A percentile compares a stretch with the other conserved stretches of the same genome.
These are phyloP conservation scores for Mrakia gelida DNA, from an alignment of 768 basidiomycete species.

Conservation along the genomic window DNA sequence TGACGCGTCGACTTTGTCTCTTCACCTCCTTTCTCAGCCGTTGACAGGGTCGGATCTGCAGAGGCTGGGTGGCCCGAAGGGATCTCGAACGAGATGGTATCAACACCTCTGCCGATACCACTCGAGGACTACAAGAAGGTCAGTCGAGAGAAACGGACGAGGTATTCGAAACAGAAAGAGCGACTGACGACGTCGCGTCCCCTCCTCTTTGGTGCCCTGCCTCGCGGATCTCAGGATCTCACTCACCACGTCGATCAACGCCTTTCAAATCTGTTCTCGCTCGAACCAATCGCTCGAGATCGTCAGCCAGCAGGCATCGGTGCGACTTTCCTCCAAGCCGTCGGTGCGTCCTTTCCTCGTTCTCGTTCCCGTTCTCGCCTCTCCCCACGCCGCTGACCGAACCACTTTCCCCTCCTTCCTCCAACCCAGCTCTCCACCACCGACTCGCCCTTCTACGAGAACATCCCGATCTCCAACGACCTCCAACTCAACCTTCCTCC, in stretches of 20 bases:
- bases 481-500: neutral
- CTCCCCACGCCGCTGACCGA: neutral
- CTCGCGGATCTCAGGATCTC: neutral
- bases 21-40: neutral
- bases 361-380: neutral
- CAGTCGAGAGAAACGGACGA: neutral
- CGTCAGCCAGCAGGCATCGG: slow-evolving; percentile 4
- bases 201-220: neutral
- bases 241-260: neutral
- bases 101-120: neutral
- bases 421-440: neutral
- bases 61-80: neutral
- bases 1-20: neutral
- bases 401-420: neutral
- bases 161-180: too few relatives aligned
- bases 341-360: neutral
- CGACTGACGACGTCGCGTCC: neutral
- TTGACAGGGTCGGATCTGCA: neutral
- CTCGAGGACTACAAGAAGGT: neutral
- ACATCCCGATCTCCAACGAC: neutral
- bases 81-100: neutral
- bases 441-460: neutral
- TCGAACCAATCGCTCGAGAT: too few relatives aligned
- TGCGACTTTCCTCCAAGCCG: neutral
- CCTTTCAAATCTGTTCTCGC: neutral